Percentiles rank a stretch among this genome's conserved stretches.
phyloP scores from a whole-genome alignment of 2,329 filamentous ascomycete genomes.

The Teratosphaeriaceae sp. region DNA sequence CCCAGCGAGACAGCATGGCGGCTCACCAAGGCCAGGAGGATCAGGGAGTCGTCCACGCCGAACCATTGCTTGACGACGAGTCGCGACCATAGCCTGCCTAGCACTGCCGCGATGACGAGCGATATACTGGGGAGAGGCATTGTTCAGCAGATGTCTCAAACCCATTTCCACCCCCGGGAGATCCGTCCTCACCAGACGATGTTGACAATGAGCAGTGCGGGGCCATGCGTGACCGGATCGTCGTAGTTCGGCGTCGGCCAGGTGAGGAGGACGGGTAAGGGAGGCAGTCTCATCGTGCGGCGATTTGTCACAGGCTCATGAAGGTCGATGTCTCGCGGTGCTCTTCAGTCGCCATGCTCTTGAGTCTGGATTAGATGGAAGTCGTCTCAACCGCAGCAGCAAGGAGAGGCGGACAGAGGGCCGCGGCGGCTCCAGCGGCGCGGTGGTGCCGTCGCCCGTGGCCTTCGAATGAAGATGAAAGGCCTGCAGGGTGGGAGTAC shows the following conservation, averaged over 20 bases:
- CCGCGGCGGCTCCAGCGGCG: not conserved
- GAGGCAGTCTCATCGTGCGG: slow-evolving; percentile 3
- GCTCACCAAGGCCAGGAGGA: slow-evolving; percentile 33
- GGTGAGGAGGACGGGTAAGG: not conserved
- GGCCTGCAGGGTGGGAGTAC: not conserved
- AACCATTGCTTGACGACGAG: slow-evolving; percentile 36
- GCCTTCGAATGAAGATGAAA: not conserved
- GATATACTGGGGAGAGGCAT: too few species aligned
- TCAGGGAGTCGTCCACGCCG: slow-evolving; percentile 37
- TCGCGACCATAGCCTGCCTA: slow-evolving; percentile 35
- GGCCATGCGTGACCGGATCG: slow-evolving; percentile 35
- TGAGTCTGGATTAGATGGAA: not conserved
- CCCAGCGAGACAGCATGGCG: not conserved
- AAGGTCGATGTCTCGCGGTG: not conserved
- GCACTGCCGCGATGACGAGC: slow-evolving; percentile 31
- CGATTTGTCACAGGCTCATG: not conserved
- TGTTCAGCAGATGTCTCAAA: too few species aligned
- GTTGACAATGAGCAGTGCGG: slow-evolving; percentile 35
- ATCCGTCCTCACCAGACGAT: too few species aligned
- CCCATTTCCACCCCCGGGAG: too few species aligned
- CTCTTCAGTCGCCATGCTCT: not conserved
- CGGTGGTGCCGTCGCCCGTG: not conserved
- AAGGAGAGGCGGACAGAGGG: not conserved
- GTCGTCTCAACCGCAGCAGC: too few species aligned
- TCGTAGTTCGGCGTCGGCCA: slow-evolving; percentile 32